Base-by-base conservation (phyloP, 129 eudicot genomes). In the Chrysanthemum makinoi region DNA sequence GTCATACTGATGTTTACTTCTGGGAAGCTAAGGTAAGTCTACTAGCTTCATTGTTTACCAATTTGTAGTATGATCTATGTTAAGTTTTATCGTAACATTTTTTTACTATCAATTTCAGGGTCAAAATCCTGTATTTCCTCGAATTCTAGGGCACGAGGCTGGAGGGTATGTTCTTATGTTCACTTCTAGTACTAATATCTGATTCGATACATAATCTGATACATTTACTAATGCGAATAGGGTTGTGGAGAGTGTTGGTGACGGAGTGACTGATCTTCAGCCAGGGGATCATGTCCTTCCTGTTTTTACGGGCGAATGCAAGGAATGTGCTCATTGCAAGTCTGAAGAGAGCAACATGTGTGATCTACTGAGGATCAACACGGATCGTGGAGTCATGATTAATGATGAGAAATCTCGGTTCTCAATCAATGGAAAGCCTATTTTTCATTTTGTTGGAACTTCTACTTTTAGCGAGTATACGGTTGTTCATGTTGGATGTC, bases 221-320 rank as follows among this genome's bases (percentile, higher is more conserved):
- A 2, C 33, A 28, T 64, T 67, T 2, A 35, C 12, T 73, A 3
- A 49, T n/a, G 1, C 52, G 10, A 13, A 13, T 57, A 88, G 96
- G 81, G 80, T 91, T 77, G 96, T 88, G 82, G 96, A 91, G 80
- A 86, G 96, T 74, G 88, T 91, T 28, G 97, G 96, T 28, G 93
- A 86, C 69, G 97, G 97, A 3, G 96, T 91, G 58, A 86, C 85
- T 0, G 96, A 86, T 46, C 86, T 91, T 4, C 50, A 50, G 17
- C 87, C 86, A 5, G 97, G 96, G 63, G 97, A 91, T 69, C 90
- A 88, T 70, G 96, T 91, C 2, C 97, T 91, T 17, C 97, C 97
- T 2, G 93, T 91, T 19, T 91, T 91, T 85, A 91, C 94, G 0
- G 96, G 96, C 2, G 97, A 91, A 70, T 91, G 96, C 70, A 77